Percentiles rank a stretch among this genome's conserved stretches.
These are phyloP conservation scores for Trypanosoma platydactyli DNA, from an alignment of 208 protist species.

Conservation along the genomic window DNA sequence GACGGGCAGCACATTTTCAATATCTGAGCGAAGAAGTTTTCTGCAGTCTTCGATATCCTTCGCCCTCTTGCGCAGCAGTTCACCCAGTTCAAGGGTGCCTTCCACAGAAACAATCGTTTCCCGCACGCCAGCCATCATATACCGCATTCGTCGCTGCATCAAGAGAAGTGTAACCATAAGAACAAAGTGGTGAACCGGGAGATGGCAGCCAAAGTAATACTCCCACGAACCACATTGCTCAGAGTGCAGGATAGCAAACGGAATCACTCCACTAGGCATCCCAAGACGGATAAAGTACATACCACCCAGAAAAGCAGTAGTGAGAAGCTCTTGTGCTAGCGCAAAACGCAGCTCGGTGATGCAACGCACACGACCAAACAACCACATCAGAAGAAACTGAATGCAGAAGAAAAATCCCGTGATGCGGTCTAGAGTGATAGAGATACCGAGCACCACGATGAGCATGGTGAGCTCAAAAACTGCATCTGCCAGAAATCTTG, in stretches of 20 bases:
- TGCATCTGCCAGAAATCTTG: constrained; percentile 15
- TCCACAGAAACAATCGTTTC: constrained; percentile 13
- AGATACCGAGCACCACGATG: constrained; percentile 16
- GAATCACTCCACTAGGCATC: constrained; percentile 6
- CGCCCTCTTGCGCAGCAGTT: constrained; percentile 5
- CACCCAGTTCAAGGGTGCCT: constrained; percentile 15
- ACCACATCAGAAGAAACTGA: constrained; percentile 12
- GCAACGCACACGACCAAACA: constrained; percentile 23
- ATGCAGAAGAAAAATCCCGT: constrained; percentile 20
- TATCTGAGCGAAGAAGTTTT: constrained; percentile 14
- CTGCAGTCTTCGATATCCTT: constrained; percentile 15
- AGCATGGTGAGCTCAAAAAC: constrained; percentile 24
- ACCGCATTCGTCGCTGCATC: constrained; percentile 19
- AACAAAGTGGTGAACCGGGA: constrained; percentile 18
- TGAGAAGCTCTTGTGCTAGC: constrained; percentile 5
- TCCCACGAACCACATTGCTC: constrained; percentile 23
- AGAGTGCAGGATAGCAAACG: constrained; percentile 12
- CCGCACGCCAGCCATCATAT: not conserved
- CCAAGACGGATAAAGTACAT: constrained; percentile 29
- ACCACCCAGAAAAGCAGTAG: not conserved
- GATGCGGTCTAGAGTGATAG: constrained; percentile 19
- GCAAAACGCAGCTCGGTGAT: constrained; percentile 9
- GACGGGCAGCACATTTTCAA: constrained; percentile 20
- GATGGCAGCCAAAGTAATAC: constrained; percentile 25
- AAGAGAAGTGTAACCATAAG: constrained; percentile 18